Evolutionary conservation across 371 early-diverging fungal genomes (phyloP).

Genomic region (Phascolomyces articulosus): DNA sequence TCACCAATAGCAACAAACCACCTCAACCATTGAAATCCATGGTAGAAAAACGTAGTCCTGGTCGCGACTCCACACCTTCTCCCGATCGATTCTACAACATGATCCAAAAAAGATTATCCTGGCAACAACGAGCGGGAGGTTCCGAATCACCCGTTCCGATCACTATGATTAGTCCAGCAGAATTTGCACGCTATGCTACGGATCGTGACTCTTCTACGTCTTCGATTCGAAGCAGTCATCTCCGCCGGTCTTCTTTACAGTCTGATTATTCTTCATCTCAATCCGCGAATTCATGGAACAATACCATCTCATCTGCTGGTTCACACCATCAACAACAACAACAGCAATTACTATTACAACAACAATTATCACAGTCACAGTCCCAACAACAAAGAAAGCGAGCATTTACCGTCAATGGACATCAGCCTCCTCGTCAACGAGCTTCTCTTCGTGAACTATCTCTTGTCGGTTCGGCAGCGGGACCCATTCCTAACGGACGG

Average conservation of each 20-base stretch:
- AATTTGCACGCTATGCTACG: conserved; percentile 44
- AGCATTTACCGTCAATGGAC: too few relatives aligned
- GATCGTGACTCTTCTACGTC: conserved; percentile 54
- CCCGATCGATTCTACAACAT: conserved; percentile 45
- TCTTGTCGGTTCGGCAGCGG: conserved; percentile 11
- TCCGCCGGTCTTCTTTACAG: conserved; percentile 48
- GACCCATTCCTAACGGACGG: conserved; percentile 9
- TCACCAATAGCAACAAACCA: conserved; percentile 1
- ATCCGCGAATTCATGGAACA: conserved; percentile 34
- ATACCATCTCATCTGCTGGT: conserved; percentile 23
- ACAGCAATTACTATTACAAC: conserved; percentile 26
- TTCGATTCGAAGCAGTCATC: conserved; percentile 51
- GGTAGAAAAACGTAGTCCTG: conserved; percentile 2
- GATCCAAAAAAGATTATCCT: conserved; percentile 43
- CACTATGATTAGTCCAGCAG: conserved; percentile 44
- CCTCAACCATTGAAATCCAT: conserved; percentile 12
- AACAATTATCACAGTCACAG: conserved; percentile 18
- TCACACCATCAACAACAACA: conserved; percentile 23
- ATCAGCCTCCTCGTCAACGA: conserved; percentile 29
- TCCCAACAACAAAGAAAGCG: conserved; percentile 12
- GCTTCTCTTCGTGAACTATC: conserved; percentile 41
- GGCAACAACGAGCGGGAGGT: conserved; percentile 36
- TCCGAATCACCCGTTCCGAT: conserved; percentile 49
- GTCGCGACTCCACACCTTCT: conserved; percentile 27
- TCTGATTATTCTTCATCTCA: conserved; percentile 48